Evolutionary conservation across 2,329 filamentous ascomycete genomes (phyloP), one percentile per base, ranked within the genome.

Genomic region (Aspergillus sp.): DNA sequence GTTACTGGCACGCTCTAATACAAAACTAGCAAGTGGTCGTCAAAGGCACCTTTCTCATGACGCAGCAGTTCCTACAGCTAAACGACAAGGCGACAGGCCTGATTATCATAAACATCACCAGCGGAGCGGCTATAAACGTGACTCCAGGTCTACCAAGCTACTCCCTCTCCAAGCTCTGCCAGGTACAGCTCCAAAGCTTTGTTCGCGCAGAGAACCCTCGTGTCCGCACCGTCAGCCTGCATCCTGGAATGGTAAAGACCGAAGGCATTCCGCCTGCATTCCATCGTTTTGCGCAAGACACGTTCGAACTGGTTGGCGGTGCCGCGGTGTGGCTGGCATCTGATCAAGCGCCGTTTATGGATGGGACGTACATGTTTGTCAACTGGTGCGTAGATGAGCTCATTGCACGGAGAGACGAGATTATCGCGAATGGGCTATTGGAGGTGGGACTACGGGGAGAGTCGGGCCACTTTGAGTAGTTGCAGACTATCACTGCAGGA

Each of bases 301-400:
- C 48, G 22, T 51, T 51, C 25, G 48, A 51, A 3, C 25, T 51
- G 23, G 48, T 51, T 13, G 48, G 48, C 13, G 23, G 48, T 3
- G 48, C 8, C 8, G 31, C 31, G 8, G 31, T 34, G 8, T 34
- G 31, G 31, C 31, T 34, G 13, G 31, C 31, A 3, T 4, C 31
- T 9, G 31, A 34, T 3, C 8, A 34, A 9, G 31, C 31, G 8
- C 2, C 4, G 3, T 51, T 51, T 4, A 51, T 51, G 48, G 25
- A 30, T 30, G 48, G 48, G 3, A 8, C 13, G 25, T 51, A 51
- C 23, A 51, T 51, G 3, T 23, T 22, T 3, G 48, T 51, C 8
- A 51, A 51, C 25, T 51, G 48, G 48, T 23, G 5, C 17, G 48
- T 51, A 7, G 48, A 51, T 51, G 48, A 51, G 25, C 48, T 51